Base-by-base conservation (phyloP, 139 green algal species). In the Coelastrella sp. region DNA sequence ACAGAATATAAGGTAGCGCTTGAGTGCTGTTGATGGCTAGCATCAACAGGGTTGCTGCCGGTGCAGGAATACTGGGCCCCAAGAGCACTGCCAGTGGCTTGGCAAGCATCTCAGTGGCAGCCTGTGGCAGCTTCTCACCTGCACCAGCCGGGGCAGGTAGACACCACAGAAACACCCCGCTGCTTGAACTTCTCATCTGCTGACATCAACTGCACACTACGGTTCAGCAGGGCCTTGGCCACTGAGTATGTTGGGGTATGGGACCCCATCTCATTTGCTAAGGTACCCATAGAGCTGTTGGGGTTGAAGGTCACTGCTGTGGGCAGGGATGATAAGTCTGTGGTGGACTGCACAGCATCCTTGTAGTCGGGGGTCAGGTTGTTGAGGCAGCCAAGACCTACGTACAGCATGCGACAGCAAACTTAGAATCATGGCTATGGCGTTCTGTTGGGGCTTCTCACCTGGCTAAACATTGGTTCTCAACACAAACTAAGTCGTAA, bases 211-310 rank as follows among this genome's bases (percentile, higher is more conserved):
- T 90, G 85, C n/a, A 84, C 85, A 6, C 24, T 60, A 15, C 49
- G n/a, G 74, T 90, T 90, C 58, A 90, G 85, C 73, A 84, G 58
- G 0, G 85, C 85, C 59, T 90, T 90, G n/a, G 85, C 58, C 56
- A 90, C 85, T 35, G 57, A 27, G 85, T 90, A 90, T 79, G 85
- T 90, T 58, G 85, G 85, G 15, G 24, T 56, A n/a, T 65, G 49
- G 24, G 72, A 63, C 5, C 85, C 85, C 25, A 84, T 66, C 68
- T 20, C 84, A 56, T 66, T 66, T 24, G 84, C 27, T 19, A 49
- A 20, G 7, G 25, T 81, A 19, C 84, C 84, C 85, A 90, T 90
- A n/a, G n/a, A 35, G 59, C 85, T 90, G 74, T 84, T 17, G 22
- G 84, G n/a, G 57, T 84, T 84, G 85, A 90, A 90, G 9, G 73